Base-by-base conservation (phyloP, 2,329 filamentous ascomycete species). In the Pochonia chlamydosporia region DNA sequence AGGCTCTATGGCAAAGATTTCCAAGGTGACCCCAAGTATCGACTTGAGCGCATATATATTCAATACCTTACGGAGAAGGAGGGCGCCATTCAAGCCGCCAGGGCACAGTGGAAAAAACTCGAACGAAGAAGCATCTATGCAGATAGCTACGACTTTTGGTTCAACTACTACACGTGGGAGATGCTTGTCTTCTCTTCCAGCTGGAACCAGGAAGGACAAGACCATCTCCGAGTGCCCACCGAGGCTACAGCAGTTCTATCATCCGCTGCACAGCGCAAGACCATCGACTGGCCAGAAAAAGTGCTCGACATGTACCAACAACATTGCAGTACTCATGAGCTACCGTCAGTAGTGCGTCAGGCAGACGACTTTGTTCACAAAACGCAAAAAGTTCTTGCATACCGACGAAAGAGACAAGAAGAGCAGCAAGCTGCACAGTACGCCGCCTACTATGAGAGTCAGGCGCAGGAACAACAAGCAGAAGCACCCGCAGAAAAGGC, bases 81-180 rank as follows among this genome's bases (percentile, higher is more conserved):
- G 54, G 83, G 83, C 23, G 85, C 87, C 35, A 72, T 88, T 44
- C 81, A 89, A 18, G 84, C 84, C 48, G 93, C 92, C 3, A 81
- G 93, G 33, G 75, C 78, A 14, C 80, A 87, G 41, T 97, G 89
- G 82, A 82, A 86, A 54, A 79, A 80, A 16, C 74, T 97, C 25
- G 77, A 75, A 3, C 63, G 79, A 20, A 71, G 79, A n/a, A 73
- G 77, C 16, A 81, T 81, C 3, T 70, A 89, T 47, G 82, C 83
- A 25, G 81, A 89, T 56, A 91, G 83, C 56, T 90, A 91, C 60
- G 89, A 96, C 57, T 97, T 97, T 63, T 99, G 93, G 93, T 76
- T 91, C 47, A 82, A 84, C 37, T 96, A 89, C 66, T 96, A 96
- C 66, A 75, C 85, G 45, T 97, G 90, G 86, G 93, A 97, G 67